Percentiles rank a stretch among this genome's conserved stretches.
Evolutionary conservation across 805 yeast species (phyloP).

Genomic region (Debaryomyces prosopidis): DNA sequence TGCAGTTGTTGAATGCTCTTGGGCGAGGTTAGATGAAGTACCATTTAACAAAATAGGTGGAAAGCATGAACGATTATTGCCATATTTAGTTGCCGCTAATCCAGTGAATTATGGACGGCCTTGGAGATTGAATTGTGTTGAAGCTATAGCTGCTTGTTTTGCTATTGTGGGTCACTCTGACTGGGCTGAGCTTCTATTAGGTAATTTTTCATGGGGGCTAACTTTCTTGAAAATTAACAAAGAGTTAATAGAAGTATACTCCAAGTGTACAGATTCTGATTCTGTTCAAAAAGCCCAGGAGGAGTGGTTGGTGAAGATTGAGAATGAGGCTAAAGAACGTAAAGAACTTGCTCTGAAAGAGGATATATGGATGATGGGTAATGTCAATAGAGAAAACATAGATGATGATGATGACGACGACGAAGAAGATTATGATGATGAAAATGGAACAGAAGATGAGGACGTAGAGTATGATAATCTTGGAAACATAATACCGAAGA

Average conservation of each 20-base stretch:
- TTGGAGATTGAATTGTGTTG: constrained; percentile 94
- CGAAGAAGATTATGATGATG: constrained; percentile 10
- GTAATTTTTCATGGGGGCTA: constrained; percentile 92
- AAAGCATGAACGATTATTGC: constrained; percentile 78
- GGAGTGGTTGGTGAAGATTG: constrained; percentile 68
- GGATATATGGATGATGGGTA: constrained; percentile 80
- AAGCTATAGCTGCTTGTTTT: constrained; percentile 95
- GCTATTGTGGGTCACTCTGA: constrained; percentile 90
- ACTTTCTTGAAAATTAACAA: constrained; percentile 79
- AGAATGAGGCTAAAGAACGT: constrained; percentile 63
- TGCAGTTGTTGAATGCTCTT: constrained; percentile 98
- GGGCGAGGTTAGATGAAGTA: constrained; percentile 98
- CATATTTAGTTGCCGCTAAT: constrained; percentile 93
- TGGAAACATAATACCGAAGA: constrained; percentile 17
- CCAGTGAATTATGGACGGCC: constrained; percentile 97
- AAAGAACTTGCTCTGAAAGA: constrained; percentile 51
- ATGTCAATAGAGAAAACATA: constrained; percentile 53
- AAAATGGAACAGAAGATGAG: constrained; percentile 10
- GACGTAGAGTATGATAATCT: constrained; percentile 17
- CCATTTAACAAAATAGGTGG: constrained; percentile 95
- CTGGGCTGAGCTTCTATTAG: constrained; percentile 78
- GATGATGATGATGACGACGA: constrained; percentile 9
- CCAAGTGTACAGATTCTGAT: constrained; percentile 76
- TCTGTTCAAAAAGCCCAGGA: constrained; percentile 73
- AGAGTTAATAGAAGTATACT: constrained; percentile 74